Evolutionary conservation across 257 asterid species (phyloP), one percentile per base, ranked within the genome.

Genomic region (Capsicum pubescens): DNA sequence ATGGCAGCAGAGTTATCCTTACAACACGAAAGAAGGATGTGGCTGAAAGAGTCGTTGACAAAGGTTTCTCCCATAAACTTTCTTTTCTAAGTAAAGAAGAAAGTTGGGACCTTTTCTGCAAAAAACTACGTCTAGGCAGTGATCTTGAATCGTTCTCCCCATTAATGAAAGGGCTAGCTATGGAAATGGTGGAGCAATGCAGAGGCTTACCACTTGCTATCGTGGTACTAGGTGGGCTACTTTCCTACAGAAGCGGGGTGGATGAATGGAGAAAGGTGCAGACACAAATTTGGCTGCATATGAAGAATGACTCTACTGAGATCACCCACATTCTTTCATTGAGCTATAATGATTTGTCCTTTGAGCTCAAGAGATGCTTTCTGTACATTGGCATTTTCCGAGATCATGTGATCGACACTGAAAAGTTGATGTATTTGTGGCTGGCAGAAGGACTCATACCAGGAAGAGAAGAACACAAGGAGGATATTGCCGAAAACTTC

Each of bases 21-120:
- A 82, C 85, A 32, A 82, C 85, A 15, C 85, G 85, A 4, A 82
- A n/a, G 39, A 32, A 36, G 56, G 85, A 82, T 8, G 85, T 82
- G n/a, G 85, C 85, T 39, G 67, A 68, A 32, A 56, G 80, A 13
- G 66, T 69, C n/a, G 68, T 68, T 52, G 52, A 54, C 46, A 68
- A 44, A 52, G 48, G 80, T 63, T 70, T 66, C 39, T 48, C 71
- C 57, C 46, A 82, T 63, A 44, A 66, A 11, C 80, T 82, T 11
- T 69, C 66, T 26, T 70, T 70, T 46, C 57, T 82, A 19, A 55
- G n/a, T 17, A 15, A 16, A 55, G 36, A 82, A 15, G 85, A 82
- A 46, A 66, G 80, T 46, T 82, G 85, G 68, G 61, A 48, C 57
- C 85, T 82, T 19, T 82, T 82, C 15, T 14, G n/a, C 61, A 82